Percentiles rank a stretch among this genome's conserved stretches.
Conservation (phyloP, 495 filamentous ascomycete species). For the Aspergillus baeticus region DNA sequence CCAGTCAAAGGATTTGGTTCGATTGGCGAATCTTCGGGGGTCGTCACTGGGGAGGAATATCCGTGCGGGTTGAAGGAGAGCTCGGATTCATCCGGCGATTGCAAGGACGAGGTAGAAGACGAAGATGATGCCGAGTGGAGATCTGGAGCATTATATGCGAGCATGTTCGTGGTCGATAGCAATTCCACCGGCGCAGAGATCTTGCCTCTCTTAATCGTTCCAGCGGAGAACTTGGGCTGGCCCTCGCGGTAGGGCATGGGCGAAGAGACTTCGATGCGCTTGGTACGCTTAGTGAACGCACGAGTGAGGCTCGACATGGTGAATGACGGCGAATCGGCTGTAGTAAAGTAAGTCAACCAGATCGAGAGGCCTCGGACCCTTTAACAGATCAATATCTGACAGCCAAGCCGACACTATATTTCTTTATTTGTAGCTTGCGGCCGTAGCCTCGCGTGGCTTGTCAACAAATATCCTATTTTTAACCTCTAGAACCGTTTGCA, state of each 20-base stretch:
- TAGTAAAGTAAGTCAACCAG: neutral
- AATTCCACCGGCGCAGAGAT: constrained; percentile 88
- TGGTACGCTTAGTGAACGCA: constrained; percentile 64
- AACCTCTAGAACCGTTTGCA: constrained; percentile 5
- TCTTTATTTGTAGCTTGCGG: constrained; percentile 8
- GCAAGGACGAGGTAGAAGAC: constrained; percentile 54
- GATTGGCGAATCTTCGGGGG: constrained; percentile 72
- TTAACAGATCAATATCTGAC: constrained; percentile 3
- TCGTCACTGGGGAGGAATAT: constrained; percentile 59
- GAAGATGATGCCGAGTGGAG: constrained; percentile 55
- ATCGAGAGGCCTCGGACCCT: neutral
- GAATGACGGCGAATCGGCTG: constrained; percentile 18
- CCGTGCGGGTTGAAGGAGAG: constrained; percentile 54
- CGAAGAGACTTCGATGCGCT: constrained; percentile 49
- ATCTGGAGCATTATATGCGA: constrained; percentile 89
- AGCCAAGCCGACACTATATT: constrained; percentile 3
- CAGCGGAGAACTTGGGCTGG: constrained; percentile 46
- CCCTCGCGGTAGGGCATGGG: constrained; percentile 50
- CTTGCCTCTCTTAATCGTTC: constrained; percentile 54
- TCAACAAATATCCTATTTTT: constrained; percentile 23
- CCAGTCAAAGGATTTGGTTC: constrained; percentile 73
- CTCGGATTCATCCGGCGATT: constrained; percentile 63
- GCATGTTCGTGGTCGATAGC: constrained; percentile 92
- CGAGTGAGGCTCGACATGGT: constrained; percentile 53
- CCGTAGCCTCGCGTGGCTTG: neutral